phyloP scores from a whole-genome alignment of 352 stramenopile species.

The Pythium angustatum region DNA sequence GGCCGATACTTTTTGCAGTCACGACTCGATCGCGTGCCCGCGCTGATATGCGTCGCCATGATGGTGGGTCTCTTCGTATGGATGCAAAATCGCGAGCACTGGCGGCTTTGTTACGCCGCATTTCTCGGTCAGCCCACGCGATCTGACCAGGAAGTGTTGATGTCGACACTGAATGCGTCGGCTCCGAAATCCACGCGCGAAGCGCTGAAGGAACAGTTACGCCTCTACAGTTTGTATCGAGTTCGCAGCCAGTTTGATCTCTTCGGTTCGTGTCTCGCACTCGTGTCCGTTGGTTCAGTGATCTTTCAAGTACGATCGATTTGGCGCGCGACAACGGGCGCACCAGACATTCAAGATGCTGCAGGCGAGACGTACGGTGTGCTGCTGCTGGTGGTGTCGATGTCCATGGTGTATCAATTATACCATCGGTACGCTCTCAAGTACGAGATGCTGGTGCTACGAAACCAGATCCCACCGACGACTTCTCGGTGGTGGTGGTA shows the following conservation, averaged over 20 bases:
- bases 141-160: slow-evolving; percentile 2
- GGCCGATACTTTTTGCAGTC: slow-evolving; percentile 53
- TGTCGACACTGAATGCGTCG: slow-evolving; percentile 26
- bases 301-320: slow-evolving; percentile 62
- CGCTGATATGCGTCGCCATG: slow-evolving; percentile 35
- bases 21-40: slow-evolving; percentile 44
- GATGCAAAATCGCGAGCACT: slow-evolving; percentile 42
- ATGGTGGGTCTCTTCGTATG: slow-evolving; percentile 27
- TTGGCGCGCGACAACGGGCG: slow-evolving; percentile 38
- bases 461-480: slow-evolving; percentile 43
- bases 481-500: slow-evolving; percentile 22
- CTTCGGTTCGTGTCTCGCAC: slow-evolving; percentile 18
- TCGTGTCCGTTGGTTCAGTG: slow-evolving; percentile 41
- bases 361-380: slow-evolving; percentile 55
- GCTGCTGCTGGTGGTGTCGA: slow-evolving; percentile 46
- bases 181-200: slow-evolving; percentile 22
- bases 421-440: slow-evolving; percentile 52
- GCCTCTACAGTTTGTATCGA: slow-evolving; percentile 18
- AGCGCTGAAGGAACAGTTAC: slow-evolving; percentile 27
- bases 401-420: slow-evolving; percentile 43
- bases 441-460: slow-evolving; percentile 51
- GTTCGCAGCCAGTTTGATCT: slow-evolving; percentile 26
- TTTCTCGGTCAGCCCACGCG: slow-evolving; percentile 31
- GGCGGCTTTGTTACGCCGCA: slow-evolving; percentile 33
- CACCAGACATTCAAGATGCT: slow-evolving; percentile 11